Evolutionary conservation across 768 basidiomycete species (phyloP), one percentile per base, ranked within the genome.

Genomic region (Phylloporus arenicola): DNA sequence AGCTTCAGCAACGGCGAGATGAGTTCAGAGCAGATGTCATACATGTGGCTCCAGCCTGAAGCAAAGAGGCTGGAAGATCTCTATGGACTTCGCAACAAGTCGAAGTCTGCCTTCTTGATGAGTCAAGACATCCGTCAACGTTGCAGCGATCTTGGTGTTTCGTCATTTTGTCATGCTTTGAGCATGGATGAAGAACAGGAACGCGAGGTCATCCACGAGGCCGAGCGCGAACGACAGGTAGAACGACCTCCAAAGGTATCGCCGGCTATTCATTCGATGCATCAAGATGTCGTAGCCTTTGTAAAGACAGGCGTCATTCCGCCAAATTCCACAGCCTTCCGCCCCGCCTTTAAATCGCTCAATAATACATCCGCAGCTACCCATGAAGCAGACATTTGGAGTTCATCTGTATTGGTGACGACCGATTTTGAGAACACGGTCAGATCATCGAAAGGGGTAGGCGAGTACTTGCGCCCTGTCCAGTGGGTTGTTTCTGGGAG

Each of bases 131-230:
- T 75, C 31, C 53, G 45, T 1, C 51, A 65, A 19, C 64, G 64
- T 45, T 60, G 62, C 16, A 24, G 19, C 16, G 30, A 53, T 20
- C 60, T 75, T 12, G 71, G 72, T 3, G 40, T 68, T 6, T 30
- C 30, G 43, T 43, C 30, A 47, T 9, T 19, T 14, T 25, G 69
- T 2, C 33, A 50, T 24, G 53, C 58, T n/a, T 43, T 47, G 19
- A 55, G 45, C 14, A 55, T 73, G 52, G 70, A 71, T 22, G 74
- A 78, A 54, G 76, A 78, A 48, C 75, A 77, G 43, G 76, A 77
- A 53, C 62, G 75, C 41, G 75, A 77, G 50, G 64, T 76, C 17
- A 55, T 54, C 6, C 71, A 72, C 33, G 75, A 77, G 53, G 60
- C 69, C 7, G 75, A 77, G 51, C 55, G 57, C n/a, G 74, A 77